A percentile compares a stretch with the other conserved stretches of the same genome.
These are phyloP conservation scores for Cytidiella melzeri DNA, from an alignment of 768 basidiomycete genomes.

Conservation along the genomic window DNA sequence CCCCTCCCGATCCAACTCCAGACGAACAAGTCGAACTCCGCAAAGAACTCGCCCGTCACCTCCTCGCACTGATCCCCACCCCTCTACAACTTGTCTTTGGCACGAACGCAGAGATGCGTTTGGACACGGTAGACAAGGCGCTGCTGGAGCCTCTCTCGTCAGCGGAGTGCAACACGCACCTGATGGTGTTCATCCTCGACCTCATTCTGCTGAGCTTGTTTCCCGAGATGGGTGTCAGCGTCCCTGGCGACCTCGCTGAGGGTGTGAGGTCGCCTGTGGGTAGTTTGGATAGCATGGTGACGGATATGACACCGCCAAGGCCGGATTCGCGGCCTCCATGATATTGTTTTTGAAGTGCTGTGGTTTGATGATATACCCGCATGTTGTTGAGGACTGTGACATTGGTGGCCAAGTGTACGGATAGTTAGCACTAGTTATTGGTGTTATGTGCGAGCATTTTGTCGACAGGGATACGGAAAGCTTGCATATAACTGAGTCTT, in stretches of 20 bases:
- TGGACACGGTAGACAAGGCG: conserved; percentile 33
- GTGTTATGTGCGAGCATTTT: too few relatives aligned
- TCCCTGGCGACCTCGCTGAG: neutral
- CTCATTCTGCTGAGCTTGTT: conserved; percentile 63
- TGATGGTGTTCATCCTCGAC: conserved; percentile 71
- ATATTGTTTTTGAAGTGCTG: neutral
- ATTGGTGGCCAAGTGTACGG: too few relatives aligned
- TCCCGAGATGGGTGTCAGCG: conserved; percentile 59
- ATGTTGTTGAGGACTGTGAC: too few relatives aligned
- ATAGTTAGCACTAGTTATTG: too few relatives aligned
- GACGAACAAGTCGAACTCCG: conserved; percentile 69
- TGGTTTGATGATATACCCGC: too few relatives aligned
- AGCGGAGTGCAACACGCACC: conserved; percentile 70
- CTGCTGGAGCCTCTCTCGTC: conserved; percentile 54
- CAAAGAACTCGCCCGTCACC: conserved; percentile 30
- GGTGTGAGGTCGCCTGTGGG: neutral
- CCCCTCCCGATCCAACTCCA: conserved; percentile 65
- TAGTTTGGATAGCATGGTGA: conserved; percentile 1
- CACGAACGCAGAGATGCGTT: conserved; percentile 33
- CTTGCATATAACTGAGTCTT: too few relatives aligned
- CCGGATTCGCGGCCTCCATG: conserved; percentile 12
- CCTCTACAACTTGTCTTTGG: conserved; percentile 52
- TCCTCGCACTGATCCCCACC: conserved; percentile 42
- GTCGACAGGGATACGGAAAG: too few relatives aligned
- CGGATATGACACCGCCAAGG: conserved; percentile 11